phyloP scores from a whole-genome alignment of 345 rosid genomes.

The Hibiscus trionum region DNA sequence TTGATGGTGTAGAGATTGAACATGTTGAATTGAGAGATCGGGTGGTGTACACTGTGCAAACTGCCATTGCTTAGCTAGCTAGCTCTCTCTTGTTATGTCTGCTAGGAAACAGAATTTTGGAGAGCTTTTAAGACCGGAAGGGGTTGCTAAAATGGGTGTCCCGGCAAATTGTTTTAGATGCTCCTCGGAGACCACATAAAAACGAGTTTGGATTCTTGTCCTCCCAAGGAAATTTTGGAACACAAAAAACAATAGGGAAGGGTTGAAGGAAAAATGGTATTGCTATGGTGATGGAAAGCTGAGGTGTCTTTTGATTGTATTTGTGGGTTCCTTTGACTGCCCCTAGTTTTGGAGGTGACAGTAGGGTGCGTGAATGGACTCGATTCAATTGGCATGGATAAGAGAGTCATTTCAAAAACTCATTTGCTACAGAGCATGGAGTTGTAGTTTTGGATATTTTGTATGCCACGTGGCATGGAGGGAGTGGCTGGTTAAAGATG shows the following conservation, averaged over 20 bases:
- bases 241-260: slow-evolving; percentile 28
- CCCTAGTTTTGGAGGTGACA: slow-evolving; percentile 27
- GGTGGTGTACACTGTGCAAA: slow-evolving; percentile 61
- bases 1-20: slow-evolving; percentile 46
- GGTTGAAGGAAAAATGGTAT: slow-evolving; percentile 28
- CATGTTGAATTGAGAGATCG: slow-evolving; percentile 63
- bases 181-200: background rate
- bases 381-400: background rate
- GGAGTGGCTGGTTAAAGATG: slow-evolving; percentile 42
- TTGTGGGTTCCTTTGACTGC: slow-evolving; percentile 31
- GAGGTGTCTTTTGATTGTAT: slow-evolving; percentile 20
- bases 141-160: slow-evolving; percentile 18
- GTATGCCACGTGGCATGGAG: slow-evolving; percentile 38
- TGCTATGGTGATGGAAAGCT: slow-evolving; percentile 26
- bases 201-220: background rate
- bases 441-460: slow-evolving; percentile 41
- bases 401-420: slow-evolving; percentile 4
- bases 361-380: slow-evolving; percentile 16
- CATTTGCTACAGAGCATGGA: background rate
- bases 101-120: background rate
- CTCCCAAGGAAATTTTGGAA: slow-evolving; percentile 12
- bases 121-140: slow-evolving; percentile 13
- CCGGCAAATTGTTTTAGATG: slow-evolving; percentile 6
- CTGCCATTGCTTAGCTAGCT: slow-evolving; percentile 45
- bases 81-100: background rate